Evolutionary conservation across 148 eudicot species (phyloP).

Genomic region (Chenopodium suecicum): DNA sequence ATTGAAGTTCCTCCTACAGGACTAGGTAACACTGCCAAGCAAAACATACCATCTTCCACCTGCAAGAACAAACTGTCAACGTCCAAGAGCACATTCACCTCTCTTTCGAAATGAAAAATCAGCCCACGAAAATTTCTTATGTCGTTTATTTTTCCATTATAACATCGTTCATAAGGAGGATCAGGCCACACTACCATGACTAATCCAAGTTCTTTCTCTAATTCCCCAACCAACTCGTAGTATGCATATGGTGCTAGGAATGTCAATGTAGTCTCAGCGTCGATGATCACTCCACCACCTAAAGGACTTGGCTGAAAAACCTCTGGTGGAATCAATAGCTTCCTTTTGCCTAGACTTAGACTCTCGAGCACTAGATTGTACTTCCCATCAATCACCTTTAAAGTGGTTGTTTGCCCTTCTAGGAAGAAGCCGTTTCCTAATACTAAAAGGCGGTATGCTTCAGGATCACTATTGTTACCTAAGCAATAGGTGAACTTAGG

Average conservation of each 20-base stretch:
- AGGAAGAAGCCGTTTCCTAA: conserved; percentile 23
- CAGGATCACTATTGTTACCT: conserved; percentile 21
- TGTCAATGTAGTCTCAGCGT: conserved; percentile 21
- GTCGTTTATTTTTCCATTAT: conserved; percentile 19
- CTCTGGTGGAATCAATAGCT: conserved; percentile 14
- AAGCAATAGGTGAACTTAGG: conserved; percentile 28
- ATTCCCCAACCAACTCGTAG: conserved; percentile 17
- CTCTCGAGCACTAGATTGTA: conserved; percentile 24
- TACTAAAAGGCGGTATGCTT: conserved; percentile 13
- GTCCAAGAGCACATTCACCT: conserved; percentile 8
- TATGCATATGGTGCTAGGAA: conserved; percentile 25
- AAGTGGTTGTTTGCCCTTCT: conserved; percentile 27
- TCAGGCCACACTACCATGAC: conserved; percentile 20
- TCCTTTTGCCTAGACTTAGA: conserved; percentile 17
- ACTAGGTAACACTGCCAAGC: conserved; percentile 23
- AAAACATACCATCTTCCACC: conserved; percentile 17
- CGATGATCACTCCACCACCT: conserved; percentile 27
- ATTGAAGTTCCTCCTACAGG: conserved; percentile 28
- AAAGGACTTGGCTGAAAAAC: background rate
- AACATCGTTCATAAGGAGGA: conserved; percentile 25
- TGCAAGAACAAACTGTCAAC: conserved; percentile 20
- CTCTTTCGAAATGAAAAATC: conserved; percentile 23
- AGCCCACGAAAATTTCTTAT: conserved; percentile 16
- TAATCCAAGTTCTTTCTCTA: conserved; percentile 14
- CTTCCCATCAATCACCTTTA: conserved; percentile 21